Base-by-base conservation (phyloP, 1,284 basidiomycete genomes). In the Tilletia caries region DNA sequence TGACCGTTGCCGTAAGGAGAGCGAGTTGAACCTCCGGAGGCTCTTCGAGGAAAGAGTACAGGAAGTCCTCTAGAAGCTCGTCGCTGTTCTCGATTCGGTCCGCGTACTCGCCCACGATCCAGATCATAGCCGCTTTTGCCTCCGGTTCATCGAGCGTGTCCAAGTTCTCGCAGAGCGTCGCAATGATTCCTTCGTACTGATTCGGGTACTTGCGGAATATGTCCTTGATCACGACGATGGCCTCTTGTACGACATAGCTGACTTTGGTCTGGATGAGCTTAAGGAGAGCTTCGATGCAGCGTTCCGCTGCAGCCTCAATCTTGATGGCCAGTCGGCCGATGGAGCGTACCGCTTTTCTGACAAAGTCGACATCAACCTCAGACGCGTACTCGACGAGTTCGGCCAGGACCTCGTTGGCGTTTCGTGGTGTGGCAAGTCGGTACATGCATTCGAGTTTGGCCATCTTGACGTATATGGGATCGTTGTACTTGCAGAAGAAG, bases 401-500 rank as follows among this genome's bases (percentile, higher is more conserved):
- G 20, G 93, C 91, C 2, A 99, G 86, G 3, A 99, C 92, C 75
- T 96, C 93, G 76, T 88, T 88, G 41, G 92, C 92, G 82, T 98
- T 98, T 81, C 92, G 90, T 75, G 94, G 91, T 64, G 91, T 89
- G 15, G 93, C 92, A 29, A 98, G 87, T 20, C 96, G 89, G 83
- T 98, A 96, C 90, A 99, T 98, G 79, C 98, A 98, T 83, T 98
- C 96, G 69, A 99, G 87, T 82, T 99, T 98, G 67, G 95, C 95
- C 44, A 98, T 88, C 84, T 98, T 98, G 84, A 98, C 93, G 84
- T 98, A 99, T 73, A 96, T 93, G 1, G 96, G 96, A 82, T 98
- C 96, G 82, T 98, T 98, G 85, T 98, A 98, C 85, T 98, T 98
- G 90, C 95, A 98, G 85, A 98, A 99, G 85, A 99, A 98, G 25